Conservation (phyloP, 2,329 filamentous ascomycete genomes). For the Aspergillus quadricinctus region DNA sequence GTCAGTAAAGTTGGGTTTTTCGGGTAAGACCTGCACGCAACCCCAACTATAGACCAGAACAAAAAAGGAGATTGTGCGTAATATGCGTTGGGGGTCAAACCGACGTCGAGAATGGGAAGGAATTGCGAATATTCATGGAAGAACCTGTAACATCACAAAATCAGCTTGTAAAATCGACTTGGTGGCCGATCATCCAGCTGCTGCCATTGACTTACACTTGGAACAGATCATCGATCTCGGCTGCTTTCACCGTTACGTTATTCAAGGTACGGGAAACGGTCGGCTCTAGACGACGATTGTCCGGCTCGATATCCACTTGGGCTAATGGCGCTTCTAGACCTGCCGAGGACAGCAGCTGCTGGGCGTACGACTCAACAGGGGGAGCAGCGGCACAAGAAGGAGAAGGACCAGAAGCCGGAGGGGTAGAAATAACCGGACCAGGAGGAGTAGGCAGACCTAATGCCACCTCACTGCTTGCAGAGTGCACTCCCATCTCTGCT, state of each 20-base stretch:
- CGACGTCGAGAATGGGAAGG: conserved; percentile 36
- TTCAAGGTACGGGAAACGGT: conserved; percentile 30
- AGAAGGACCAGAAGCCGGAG: background rate
- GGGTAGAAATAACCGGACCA: conserved; percentile 12
- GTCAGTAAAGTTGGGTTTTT: conserved; percentile 37
- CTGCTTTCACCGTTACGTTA: conserved; percentile 24
- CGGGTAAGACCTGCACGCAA: conserved; percentile 34
- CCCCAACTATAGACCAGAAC: conserved; percentile 66
- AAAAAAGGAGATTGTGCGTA: conserved; percentile 73
- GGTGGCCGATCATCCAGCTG: too few relatives aligned
- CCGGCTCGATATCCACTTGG: conserved; percentile 7
- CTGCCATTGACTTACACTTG: conserved; percentile 22
- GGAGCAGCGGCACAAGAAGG: conserved; percentile 16
- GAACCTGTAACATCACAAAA: conserved; percentile 22
- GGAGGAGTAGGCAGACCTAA: conserved; percentile 13
- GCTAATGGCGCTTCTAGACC: conserved; percentile 13
- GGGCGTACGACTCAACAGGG: conserved; percentile 15
- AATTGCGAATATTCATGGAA: conserved; percentile 37
- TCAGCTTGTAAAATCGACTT: background rate
- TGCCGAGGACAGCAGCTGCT: conserved; percentile 18
- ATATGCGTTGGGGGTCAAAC: conserved; percentile 66
- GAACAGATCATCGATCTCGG: conserved; percentile 38
- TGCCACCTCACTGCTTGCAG: conserved; percentile 2
- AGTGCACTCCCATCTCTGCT: conserved; percentile 26
- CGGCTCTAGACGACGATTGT: conserved; percentile 7